Percentiles rank a stretch among this genome's conserved stretches.
phyloP scores from a whole-genome alignment of 2,329 filamentous ascomycete genomes.

The Fonsecaea pugnacius region DNA sequence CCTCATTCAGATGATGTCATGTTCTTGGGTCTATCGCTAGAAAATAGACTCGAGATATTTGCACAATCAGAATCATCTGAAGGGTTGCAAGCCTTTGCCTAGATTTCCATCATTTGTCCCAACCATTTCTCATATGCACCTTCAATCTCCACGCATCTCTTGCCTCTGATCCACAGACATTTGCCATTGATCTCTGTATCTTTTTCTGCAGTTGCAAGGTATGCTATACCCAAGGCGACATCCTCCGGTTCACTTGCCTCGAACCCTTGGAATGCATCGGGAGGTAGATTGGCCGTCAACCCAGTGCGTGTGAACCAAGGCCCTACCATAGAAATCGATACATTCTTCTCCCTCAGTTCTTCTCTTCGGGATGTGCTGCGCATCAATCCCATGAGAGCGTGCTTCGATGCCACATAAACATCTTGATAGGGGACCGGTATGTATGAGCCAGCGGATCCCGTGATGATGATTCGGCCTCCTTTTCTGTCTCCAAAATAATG shows the following conservation, averaged over 20 bases:
- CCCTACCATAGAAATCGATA: slow-evolving; percentile 11
- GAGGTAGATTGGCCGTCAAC: slow-evolving; percentile 7
- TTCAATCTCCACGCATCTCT: slow-evolving; percentile 17
- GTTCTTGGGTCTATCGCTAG: neutral
- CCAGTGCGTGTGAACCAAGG: slow-evolving; percentile 13
- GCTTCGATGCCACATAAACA: slow-evolving; percentile 13
- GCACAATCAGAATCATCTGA: neutral
- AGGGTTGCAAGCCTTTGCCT: neutral
- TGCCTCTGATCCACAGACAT: slow-evolving; percentile 13
- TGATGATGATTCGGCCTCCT: slow-evolving; percentile 10
- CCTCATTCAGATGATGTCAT: neutral
- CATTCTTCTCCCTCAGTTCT: slow-evolving; percentile 3
- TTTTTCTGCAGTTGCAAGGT: slow-evolving; percentile 13
- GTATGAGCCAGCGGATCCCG: slow-evolving; percentile 14
- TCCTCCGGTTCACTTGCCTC: slow-evolving; percentile 12
- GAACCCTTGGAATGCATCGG: neutral
- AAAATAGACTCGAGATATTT: neutral
- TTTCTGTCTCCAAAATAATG: slow-evolving; percentile 1
- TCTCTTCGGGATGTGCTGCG: slow-evolving; percentile 11
- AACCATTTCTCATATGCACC: slow-evolving; percentile 11
- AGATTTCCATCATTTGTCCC: slow-evolving; percentile 2
- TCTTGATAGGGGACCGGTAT: slow-evolving; percentile 4
- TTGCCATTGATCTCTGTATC: slow-evolving; percentile 7
- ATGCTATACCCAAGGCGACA: slow-evolving; percentile 13
- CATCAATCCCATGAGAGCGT: slow-evolving; percentile 12